Evolutionary conservation across 352 stramenopile species (phyloP).

Genomic region (Phytophthora citrophthora): DNA sequence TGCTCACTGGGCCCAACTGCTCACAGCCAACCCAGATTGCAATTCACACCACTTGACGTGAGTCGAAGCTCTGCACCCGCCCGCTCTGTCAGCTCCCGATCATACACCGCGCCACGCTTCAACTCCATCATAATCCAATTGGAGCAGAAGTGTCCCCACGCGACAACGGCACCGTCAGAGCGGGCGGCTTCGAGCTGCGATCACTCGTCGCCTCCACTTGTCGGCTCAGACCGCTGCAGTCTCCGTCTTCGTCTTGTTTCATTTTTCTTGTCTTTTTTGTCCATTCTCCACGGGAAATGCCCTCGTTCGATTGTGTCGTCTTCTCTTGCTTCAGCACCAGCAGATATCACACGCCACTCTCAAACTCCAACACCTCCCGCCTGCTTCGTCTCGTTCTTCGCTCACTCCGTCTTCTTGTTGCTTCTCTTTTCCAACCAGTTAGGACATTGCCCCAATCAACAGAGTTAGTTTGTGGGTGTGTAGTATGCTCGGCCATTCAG

Average conservation of each 20-base stretch:
- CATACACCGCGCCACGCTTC: slow-evolving; percentile 16
- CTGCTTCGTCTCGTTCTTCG: slow-evolving; percentile 19
- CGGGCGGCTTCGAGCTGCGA: slow-evolving; percentile 35
- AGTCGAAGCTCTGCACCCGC: slow-evolving; percentile 30
- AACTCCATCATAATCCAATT: slow-evolving; percentile 36
- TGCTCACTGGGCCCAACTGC: slow-evolving; percentile 12
- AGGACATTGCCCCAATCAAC: background rate
- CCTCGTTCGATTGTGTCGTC: slow-evolving; percentile 5
- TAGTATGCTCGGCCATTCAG: slow-evolving; percentile 55
- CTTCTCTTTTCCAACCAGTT: slow-evolving; percentile 9
- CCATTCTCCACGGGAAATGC: slow-evolving; percentile 23
- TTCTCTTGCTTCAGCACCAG: slow-evolving; percentile 34
- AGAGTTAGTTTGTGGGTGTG: slow-evolving; percentile 52
- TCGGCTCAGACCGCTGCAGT: slow-evolving; percentile 35
- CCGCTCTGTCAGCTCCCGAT: slow-evolving; percentile 17
- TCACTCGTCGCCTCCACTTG: slow-evolving; percentile 34
- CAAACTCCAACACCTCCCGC: slow-evolving; percentile 10
- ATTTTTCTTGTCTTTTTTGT: slow-evolving; percentile 39
- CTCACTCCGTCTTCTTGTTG: slow-evolving; percentile 4
- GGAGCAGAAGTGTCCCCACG: slow-evolving; percentile 24
- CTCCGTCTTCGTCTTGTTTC: slow-evolving; percentile 36
- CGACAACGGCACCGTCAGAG: slow-evolving; percentile 11
- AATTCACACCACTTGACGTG: slow-evolving; percentile 32
- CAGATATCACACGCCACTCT: slow-evolving; percentile 28
- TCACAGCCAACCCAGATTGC: slow-evolving; percentile 2